phyloP scores from a whole-genome alignment of 2,329 filamentous ascomycete species.

The Stagonosporopsis vannaccii region DNA sequence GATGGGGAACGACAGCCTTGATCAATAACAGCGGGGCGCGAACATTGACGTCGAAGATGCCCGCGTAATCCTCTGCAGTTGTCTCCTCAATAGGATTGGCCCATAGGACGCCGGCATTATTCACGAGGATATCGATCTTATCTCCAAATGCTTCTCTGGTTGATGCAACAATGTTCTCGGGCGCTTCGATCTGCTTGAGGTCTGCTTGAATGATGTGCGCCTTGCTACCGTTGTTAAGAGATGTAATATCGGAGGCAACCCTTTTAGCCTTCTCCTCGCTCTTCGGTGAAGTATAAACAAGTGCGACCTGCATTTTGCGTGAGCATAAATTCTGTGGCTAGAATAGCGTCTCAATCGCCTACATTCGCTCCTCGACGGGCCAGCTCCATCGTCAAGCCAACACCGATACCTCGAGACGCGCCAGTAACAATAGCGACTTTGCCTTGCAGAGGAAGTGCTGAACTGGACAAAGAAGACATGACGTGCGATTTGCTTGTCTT shows the following conservation, averaged over 20 bases:
- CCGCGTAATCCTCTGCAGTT: constrained; percentile 59
- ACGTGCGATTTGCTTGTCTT: neutral
- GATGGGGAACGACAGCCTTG: constrained; percentile 61
- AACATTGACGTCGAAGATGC: constrained; percentile 66
- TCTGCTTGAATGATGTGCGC: constrained; percentile 52
- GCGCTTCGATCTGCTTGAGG: constrained; percentile 45
- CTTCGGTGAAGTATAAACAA: constrained; percentile 53
- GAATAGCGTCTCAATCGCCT: constrained; percentile 4
- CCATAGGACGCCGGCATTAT: constrained; percentile 50
- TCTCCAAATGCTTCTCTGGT: constrained; percentile 49
- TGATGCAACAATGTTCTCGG: constrained; percentile 48
- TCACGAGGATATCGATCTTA: constrained; percentile 54
- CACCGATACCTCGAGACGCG: constrained; percentile 59
- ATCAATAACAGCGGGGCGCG: constrained; percentile 62
- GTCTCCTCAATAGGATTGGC: constrained; percentile 38
- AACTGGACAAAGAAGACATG: constrained; percentile 24
- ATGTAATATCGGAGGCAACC: constrained; percentile 46
- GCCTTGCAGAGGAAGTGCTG: constrained; percentile 30
- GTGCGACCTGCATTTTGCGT: constrained; percentile 46
- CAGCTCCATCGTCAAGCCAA: constrained; percentile 57
- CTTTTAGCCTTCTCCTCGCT: constrained; percentile 46
- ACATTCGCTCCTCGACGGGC: constrained; percentile 57
- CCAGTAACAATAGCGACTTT: constrained; percentile 60
- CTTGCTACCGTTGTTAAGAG: constrained; percentile 45
- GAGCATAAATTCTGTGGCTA: neutral